Evolutionary conservation across 2,329 filamentous ascomycete species (phyloP), one percentile per base, ranked within the genome.

Genomic region (Fusarium veterinarium): DNA sequence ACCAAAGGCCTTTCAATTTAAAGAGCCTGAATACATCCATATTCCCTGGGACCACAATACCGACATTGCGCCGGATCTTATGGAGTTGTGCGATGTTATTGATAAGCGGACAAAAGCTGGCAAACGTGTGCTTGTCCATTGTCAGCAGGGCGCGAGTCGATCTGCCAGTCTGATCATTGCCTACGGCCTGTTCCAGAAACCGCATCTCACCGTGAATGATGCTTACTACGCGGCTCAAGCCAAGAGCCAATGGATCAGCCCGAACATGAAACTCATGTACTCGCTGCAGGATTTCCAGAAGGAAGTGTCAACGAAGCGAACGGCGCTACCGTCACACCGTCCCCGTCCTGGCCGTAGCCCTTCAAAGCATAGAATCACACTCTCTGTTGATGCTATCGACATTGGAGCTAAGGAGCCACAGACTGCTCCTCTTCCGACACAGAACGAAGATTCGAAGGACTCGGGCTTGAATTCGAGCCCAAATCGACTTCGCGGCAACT

Each of bases 251-350:
- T 97, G 94, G 93, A 95, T 97, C 75, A 95, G 93, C 65, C 93
- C 93, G 1, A 97, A 97, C 81, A 97, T 97, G 94, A 93, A 93
- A 74, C 86, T 97, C 74, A 95, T 97, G 87, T 96, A 96, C 86
- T 95, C 94, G 74, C 84, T 97, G 52, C 93, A 95, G 80, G 93
- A 95, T 77, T 95, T 95, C 79, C 90, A 91, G 74, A 91, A 91
- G 77, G 85, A 91, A 53, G 80, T 91, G 6, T 82, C 86, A 3
- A 87, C 85, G 77, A 89, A 84, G 80, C 87, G 83, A 72, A 68
- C 82, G 3, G 80, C 83, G 20, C 82, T 81, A 33, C 84, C 87
- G 69, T 81, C 88, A 73, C 79, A 87, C 77, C 83, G 86, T 80
- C 84, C 82, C 31, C 84, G 85, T 40, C 82, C 82, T 25, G 88